Percentiles rank a stretch among this genome's conserved stretches.
These are phyloP conservation scores for Trichoderma sp. DNA, from an alignment of 2,329 filamentous ascomycete genomes.

Conservation along the genomic window DNA sequence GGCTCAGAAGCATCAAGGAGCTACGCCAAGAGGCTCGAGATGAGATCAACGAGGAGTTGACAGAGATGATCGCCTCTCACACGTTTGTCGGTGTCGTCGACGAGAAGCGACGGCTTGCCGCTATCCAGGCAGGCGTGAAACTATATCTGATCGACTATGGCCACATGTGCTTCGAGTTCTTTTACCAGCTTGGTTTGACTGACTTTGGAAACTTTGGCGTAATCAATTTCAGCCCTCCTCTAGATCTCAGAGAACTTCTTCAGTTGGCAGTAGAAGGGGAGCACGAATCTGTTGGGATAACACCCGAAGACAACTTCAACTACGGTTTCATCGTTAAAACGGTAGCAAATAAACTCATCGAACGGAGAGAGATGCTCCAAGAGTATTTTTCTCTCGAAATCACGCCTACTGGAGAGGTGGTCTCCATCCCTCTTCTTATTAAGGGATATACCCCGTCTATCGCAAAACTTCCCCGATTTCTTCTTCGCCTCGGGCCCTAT, in stretches of 20 bases:
- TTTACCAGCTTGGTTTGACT: slow-evolving; percentile 92
- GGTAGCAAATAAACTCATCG: slow-evolving; percentile 69
- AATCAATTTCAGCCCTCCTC: slow-evolving; percentile 76
- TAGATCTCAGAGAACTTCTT: slow-evolving; percentile 71
- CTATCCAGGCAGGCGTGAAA: slow-evolving; percentile 89
- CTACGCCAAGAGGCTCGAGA: slow-evolving; percentile 80
- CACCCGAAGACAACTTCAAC: slow-evolving; percentile 60
- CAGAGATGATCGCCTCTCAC: slow-evolving; percentile 82
- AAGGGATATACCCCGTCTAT: slow-evolving; percentile 87
- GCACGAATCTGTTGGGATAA: slow-evolving; percentile 44
- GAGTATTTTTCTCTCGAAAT: slow-evolving; percentile 94
- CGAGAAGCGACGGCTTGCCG: slow-evolving; percentile 80
- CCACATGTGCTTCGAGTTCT: slow-evolving; percentile 81
- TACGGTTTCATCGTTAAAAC: slow-evolving; percentile 65
- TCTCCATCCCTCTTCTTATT: slow-evolving; percentile 78
- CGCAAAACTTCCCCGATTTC: slow-evolving; percentile 83
- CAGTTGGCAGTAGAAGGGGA: slow-evolving; percentile 72
- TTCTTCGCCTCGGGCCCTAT: slow-evolving; percentile 83
- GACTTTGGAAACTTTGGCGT: slow-evolving; percentile 94
- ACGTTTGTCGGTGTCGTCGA: slow-evolving; percentile 95
- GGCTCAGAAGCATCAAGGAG: slow-evolving; percentile 81
- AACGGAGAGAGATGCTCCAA: slow-evolving; percentile 78
- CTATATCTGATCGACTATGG: slow-evolving; percentile 94
- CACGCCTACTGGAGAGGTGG: slow-evolving; percentile 72
- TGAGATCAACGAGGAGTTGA: slow-evolving; percentile 79